Evolutionary conservation across 768 basidiomycete genomes (phyloP).

Genomic region (Amanita brunnescens): DNA sequence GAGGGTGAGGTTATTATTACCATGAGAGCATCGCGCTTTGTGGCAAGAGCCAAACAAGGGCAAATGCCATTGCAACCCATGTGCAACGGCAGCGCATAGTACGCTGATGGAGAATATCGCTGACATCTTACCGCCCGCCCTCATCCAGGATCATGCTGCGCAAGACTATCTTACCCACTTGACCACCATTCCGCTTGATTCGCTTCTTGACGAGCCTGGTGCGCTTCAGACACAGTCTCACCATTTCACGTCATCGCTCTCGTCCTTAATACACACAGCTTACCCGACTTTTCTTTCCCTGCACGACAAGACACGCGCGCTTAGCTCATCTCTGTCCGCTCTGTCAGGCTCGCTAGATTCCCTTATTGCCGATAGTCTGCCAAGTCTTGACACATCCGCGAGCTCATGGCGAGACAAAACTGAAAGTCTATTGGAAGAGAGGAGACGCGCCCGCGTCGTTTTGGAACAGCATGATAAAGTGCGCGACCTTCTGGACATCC

Average conservation of each 20-base stretch:
- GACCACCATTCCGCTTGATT: constrained; percentile 53
- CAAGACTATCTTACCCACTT: constrained; percentile 58
- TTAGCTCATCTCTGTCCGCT: constrained; percentile 63
- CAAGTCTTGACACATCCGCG: constrained; percentile 67
- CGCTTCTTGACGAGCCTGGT: constrained; percentile 67
- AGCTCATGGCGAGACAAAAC: constrained; percentile 64
- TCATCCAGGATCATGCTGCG: constrained; percentile 13
- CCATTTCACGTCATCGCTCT: constrained; percentile 82
- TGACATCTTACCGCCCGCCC: constrained; percentile 3
- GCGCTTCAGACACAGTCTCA: constrained; percentile 76
- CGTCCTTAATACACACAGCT: constrained; percentile 82
- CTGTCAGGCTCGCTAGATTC: constrained; percentile 67
- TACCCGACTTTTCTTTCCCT: constrained; percentile 90
- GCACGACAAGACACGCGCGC: constrained; percentile 67
- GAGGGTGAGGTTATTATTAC: too few species aligned
- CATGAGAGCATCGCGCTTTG: too few species aligned
- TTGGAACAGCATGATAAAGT: constrained; percentile 93
- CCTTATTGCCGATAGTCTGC: constrained; percentile 60
- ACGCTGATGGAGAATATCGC: background rate
- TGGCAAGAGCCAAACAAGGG: background rate
- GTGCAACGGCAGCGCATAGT: background rate
- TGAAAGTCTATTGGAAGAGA: constrained; percentile 64
- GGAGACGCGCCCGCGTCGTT: constrained; percentile 73
- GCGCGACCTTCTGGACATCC: constrained; percentile 84
- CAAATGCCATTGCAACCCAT: background rate